Percentiles rank a stretch among this genome's conserved stretches.
phyloP scores from a whole-genome alignment of 176 grass and related monocot genomes.

The Leersia perrieri region DNA sequence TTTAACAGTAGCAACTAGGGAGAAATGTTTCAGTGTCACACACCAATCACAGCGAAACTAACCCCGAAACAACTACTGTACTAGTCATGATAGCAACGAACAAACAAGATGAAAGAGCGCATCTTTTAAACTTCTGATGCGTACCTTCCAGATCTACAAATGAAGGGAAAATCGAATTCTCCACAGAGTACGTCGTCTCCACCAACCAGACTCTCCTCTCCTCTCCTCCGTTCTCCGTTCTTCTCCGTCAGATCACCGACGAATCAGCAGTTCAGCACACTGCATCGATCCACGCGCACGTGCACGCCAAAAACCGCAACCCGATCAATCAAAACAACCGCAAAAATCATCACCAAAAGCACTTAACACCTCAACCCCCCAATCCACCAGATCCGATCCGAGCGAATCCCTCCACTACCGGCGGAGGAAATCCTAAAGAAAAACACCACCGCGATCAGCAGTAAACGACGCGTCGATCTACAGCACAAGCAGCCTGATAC shows the following conservation, averaged over 20 bases:
- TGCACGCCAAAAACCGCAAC: neutral
- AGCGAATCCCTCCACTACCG: neutral
- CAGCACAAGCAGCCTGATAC: neutral
- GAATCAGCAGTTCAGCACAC: constrained; percentile 2
- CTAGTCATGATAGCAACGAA: neutral
- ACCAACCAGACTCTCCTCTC: neutral
- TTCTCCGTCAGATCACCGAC: constrained; percentile 9
- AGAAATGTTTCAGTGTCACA: neutral
- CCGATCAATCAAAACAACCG: neutral
- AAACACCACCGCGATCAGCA: neutral
- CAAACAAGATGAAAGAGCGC: neutral
- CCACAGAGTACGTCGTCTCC: neutral
- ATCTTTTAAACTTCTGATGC: no score
- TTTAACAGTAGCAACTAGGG: neutral
- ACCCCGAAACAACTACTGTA: no score
- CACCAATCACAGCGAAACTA: neutral
- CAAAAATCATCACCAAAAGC: neutral
- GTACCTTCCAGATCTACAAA: constrained; percentile 39
- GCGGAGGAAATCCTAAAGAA: neutral
- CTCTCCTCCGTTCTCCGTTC: neutral
- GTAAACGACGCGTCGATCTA: neutral
- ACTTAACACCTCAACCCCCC: neutral
- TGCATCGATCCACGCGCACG: neutral
- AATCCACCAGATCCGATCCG: constrained; percentile 22
- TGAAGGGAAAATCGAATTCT: neutral